These are phyloP conservation scores for Myxozyma neotropica DNA, from an alignment of 805 yeast species.

Conservation along the genomic window DNA sequence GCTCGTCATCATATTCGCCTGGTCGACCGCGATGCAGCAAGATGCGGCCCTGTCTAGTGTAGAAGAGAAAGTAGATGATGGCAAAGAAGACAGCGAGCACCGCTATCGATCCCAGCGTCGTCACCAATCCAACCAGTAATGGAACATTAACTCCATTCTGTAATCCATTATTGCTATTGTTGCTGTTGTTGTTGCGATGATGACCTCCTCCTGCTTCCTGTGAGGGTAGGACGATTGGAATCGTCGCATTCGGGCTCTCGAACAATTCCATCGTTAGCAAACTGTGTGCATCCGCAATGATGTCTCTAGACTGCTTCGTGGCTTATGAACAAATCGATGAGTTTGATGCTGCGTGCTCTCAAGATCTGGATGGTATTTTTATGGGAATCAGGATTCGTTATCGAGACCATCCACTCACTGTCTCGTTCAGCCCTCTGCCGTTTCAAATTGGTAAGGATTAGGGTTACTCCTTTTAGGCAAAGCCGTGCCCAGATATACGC, in stretches of 20 bases:
- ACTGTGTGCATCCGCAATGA: not conserved
- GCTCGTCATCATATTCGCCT: constrained; percentile 66
- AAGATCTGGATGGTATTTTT: no score
- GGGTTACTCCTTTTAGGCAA: no score
- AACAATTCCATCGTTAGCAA: not conserved
- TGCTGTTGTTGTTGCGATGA: not conserved
- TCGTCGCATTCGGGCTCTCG: constrained; percentile 13
- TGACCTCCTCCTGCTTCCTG: not conserved
- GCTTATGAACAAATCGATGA: no score
- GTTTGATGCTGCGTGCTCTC: no score
- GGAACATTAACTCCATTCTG: constrained; percentile 36
- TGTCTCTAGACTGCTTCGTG: no score
- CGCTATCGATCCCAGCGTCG: constrained; percentile 43
- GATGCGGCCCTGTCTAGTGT: constrained; percentile 42
- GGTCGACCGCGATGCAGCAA: constrained; percentile 51
- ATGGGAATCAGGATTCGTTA: no score
- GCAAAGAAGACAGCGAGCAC: constrained; percentile 40
- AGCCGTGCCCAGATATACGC: no score
- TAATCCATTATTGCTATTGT: not conserved
- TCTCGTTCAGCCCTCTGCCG: no score
- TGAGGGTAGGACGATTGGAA: constrained; percentile 5
- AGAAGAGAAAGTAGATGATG: constrained; percentile 42
- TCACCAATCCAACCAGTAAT: constrained; percentile 44
- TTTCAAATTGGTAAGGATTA: no score
- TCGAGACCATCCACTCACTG: no score